Conservation (phyloP, 2,329 filamentous ascomycete species). For the Monilinia polystroma region DNA sequence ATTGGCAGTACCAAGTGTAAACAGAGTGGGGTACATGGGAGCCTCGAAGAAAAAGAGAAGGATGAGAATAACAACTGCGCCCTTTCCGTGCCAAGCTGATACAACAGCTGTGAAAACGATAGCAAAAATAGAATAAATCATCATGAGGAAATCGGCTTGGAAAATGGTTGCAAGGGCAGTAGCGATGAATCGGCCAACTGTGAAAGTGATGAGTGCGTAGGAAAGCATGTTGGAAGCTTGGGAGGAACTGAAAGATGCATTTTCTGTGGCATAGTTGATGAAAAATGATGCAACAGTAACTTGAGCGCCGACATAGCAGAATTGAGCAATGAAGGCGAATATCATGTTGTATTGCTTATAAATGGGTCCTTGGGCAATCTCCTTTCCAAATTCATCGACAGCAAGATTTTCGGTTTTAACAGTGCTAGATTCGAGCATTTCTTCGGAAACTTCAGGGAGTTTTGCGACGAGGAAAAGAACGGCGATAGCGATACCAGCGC, state of each 20-base stretch:
- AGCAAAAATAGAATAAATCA: slow-evolving; percentile 61
- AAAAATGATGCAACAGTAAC: slow-evolving; percentile 66
- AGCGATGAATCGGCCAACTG: slow-evolving; percentile 69
- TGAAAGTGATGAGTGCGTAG: slow-evolving; percentile 71
- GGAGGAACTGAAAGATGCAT: slow-evolving; percentile 50
- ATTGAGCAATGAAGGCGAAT: slow-evolving; percentile 73
- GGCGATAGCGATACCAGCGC: slow-evolving; percentile 68
- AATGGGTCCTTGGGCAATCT: slow-evolving; percentile 51
- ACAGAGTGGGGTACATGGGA: slow-evolving; percentile 78
- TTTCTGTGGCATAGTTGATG: slow-evolving; percentile 70
- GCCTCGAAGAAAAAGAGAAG: slow-evolving; percentile 75
- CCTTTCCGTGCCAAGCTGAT: slow-evolving; percentile 41
- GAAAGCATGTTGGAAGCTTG: slow-evolving; percentile 67
- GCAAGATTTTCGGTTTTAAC: slow-evolving; percentile 39
- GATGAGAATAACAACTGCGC: slow-evolving; percentile 62
- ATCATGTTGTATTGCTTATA: slow-evolving; percentile 72
- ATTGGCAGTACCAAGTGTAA: slow-evolving; percentile 73
- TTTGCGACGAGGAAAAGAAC: slow-evolving; percentile 66
- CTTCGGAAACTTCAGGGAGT: slow-evolving; percentile 58
- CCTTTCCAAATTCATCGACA: slow-evolving; percentile 60
- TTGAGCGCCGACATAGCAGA: slow-evolving; percentile 75
- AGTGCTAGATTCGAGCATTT: slow-evolving; percentile 33
- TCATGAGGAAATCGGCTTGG: slow-evolving; percentile 51
- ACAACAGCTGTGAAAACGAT: slow-evolving; percentile 45
- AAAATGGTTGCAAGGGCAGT: slow-evolving; percentile 48